Evolutionary conservation across 306 rosid genomes (phyloP), one percentile per base, ranked within the genome.

Genomic region (Sphenostylis stenocarpa): DNA sequence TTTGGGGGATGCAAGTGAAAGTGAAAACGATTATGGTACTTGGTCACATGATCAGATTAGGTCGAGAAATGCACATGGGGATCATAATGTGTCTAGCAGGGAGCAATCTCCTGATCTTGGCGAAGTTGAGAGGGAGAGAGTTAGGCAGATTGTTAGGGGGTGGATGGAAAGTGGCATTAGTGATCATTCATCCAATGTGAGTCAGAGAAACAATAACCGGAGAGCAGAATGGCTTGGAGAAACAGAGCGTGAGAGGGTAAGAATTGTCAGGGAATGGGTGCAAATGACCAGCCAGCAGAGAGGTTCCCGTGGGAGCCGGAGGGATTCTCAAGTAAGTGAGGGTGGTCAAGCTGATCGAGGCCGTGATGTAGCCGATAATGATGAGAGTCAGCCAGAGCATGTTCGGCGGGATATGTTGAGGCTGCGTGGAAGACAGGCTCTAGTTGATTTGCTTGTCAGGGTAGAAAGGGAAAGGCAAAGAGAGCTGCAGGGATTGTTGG

Each of bases 21-120:
- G 98, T 78, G 98, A 95, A 82, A 95, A 89, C 64, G 97, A 95
- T 72, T 95, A 85, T 82, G 97, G 93, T 71, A 70, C 89, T 39
- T 95, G 99, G 99, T 84, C 93, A 48, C 91, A 89, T 64, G 89
- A 87, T 79, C 99, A 88, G 85, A 75, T 89, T 69, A 90, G 82
- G 53, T 79, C 89, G n/a, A 91, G 79, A 41, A 87, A 78, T 83
- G 90, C 81, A 67, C 88, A 38, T 24, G 86, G 75, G 71, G 93
- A 80, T 68, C 87, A 71, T 60, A 81, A 84, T 79, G 88, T 70
- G 64, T 96, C 98, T 72, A 93, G 96, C 82, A 88, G 99, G 90
- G 99, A 96, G 89, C 97, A 92, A 80, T 96, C 99, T 84, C 99
- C 98, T 71, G 98, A 96, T 88, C 96, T 92, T 72, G 99, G 96